A percentile compares a stretch with the other conserved stretches of the same genome.
phyloP scores from a whole-genome alignment of 352 stramenopile species.

The Pythium monospermum region DNA sequence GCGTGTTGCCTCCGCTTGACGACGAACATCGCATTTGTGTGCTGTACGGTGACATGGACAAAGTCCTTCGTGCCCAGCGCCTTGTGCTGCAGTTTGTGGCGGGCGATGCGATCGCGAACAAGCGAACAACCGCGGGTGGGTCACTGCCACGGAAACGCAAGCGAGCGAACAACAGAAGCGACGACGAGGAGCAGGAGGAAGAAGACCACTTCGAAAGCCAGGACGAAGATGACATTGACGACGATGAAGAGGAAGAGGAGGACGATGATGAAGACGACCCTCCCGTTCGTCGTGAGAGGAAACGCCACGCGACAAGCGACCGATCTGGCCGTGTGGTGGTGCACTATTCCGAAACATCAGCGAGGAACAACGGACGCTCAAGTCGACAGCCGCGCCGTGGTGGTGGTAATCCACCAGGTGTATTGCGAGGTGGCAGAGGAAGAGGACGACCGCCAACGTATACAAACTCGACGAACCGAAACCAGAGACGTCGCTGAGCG shows the following conservation, averaged over 20 bases:
- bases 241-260: constrained; percentile 1
- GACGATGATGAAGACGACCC: background rate
- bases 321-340: constrained; percentile 11
- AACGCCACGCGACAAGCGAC: background rate
- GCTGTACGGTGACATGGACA: constrained; percentile 42
- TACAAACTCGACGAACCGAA: background rate
- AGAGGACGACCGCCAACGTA: background rate
- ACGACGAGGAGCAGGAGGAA: background rate
- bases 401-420: too few species aligned
- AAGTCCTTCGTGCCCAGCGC: constrained; percentile 45
- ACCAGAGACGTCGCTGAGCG: constrained; percentile 8
- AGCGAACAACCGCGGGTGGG: constrained; percentile 18
- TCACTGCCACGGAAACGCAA: constrained; percentile 33
- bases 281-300: background rate
- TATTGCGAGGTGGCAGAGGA: too few species aligned
- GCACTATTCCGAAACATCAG: constrained; percentile 10
- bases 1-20: constrained; percentile 35
- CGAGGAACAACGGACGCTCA: constrained; percentile 3
- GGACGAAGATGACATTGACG: background rate
- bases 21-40: constrained; percentile 46
- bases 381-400: background rate
- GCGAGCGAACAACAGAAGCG: background rate
- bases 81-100: constrained; percentile 59
- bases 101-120: constrained; percentile 46
- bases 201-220: background rate